Conservation (phyloP, 495 filamentous ascomycete genomes). For the Glonium stellatum region DNA sequence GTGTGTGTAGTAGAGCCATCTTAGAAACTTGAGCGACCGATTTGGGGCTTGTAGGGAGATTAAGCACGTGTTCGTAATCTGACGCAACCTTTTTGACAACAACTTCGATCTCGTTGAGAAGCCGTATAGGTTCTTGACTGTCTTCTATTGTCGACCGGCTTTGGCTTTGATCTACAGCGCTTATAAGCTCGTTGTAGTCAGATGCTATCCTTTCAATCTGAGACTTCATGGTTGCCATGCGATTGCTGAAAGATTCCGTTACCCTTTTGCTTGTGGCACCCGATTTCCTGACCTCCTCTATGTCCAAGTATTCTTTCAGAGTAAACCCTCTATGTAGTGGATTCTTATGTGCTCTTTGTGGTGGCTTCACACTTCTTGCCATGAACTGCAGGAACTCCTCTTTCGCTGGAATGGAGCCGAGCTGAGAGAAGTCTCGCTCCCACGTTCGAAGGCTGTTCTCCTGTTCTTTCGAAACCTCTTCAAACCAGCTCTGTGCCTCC, state of each 20-base stretch:
- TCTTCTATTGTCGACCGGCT: conserved; percentile 30
- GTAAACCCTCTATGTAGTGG: conserved; percentile 34
- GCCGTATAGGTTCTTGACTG: conserved; percentile 43
- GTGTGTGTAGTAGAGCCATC: conserved; percentile 78
- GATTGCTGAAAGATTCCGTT: conserved; percentile 47
- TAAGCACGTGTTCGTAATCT: conserved; percentile 74
- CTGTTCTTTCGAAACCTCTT: conserved; percentile 65
- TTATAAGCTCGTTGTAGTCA: conserved; percentile 47
- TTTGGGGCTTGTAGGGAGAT: conserved; percentile 59
- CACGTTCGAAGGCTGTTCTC: conserved; percentile 55
- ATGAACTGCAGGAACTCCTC: conserved; percentile 51
- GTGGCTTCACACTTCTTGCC: conserved; percentile 10
- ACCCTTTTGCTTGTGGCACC: conserved; percentile 44
- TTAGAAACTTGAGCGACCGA: conserved; percentile 75
- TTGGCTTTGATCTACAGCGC: conserved; percentile 35
- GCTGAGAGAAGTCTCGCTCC: conserved; percentile 57
- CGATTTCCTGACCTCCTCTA: conserved; percentile 57
- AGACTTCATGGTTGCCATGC: conserved; percentile 46
- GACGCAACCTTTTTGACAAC: conserved; percentile 78
- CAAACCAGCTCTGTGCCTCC: conserved; percentile 66
- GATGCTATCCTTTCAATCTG: conserved; percentile 47
- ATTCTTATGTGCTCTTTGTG: conserved; percentile 13
- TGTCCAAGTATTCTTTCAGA: conserved; percentile 66
- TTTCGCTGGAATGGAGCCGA: conserved; percentile 55
- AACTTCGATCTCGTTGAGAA: conserved; percentile 80